Evolutionary conservation across 2,329 filamentous ascomycete species (phyloP).

Genomic region (Cladosporium phlei): DNA sequence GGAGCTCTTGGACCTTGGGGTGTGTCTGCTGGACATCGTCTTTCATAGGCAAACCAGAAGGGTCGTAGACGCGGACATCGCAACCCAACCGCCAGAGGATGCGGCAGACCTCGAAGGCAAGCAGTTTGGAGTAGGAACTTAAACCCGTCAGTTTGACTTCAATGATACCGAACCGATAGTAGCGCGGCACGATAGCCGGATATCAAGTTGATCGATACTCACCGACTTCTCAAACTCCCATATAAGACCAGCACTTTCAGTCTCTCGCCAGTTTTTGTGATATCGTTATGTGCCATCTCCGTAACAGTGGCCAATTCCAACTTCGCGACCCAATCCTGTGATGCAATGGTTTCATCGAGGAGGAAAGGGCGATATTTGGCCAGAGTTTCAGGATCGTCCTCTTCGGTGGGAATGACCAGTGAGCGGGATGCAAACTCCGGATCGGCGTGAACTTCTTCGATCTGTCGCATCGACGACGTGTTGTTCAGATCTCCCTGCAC

Average conservation of each 20-base stretch:
- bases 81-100: conserved; percentile 62
- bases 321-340: conserved; percentile 52
- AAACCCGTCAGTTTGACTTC: conserved; percentile 16
- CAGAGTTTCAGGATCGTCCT: conserved; percentile 47
- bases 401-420: conserved; percentile 14
- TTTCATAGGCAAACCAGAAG: conserved; percentile 56
- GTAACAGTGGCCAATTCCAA: conserved; percentile 53
- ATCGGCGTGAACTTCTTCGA: neutral
- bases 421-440: conserved; percentile 1
- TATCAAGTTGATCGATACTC: neutral
- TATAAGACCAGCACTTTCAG: conserved; percentile 58
- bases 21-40: conserved; percentile 57
- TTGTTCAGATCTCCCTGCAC: conserved; percentile 10
- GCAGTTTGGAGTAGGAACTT: conserved; percentile 57
- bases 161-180: neutral
- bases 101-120: conserved; percentile 56
- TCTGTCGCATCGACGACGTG: conserved; percentile 3
- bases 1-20: conserved; percentile 58
- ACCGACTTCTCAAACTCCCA: conserved; percentile 50
- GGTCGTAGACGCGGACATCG: conserved; percentile 61
- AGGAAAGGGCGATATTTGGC: conserved; percentile 56
- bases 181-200: neutral
- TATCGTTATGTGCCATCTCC: conserved; percentile 41
- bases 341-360: conserved; percentile 34
- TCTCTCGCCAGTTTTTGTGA: conserved; percentile 33